These are phyloP conservation scores for Acorus gramineus DNA, from an alignment of 106 monocot genomes.

Conservation along the genomic window DNA sequence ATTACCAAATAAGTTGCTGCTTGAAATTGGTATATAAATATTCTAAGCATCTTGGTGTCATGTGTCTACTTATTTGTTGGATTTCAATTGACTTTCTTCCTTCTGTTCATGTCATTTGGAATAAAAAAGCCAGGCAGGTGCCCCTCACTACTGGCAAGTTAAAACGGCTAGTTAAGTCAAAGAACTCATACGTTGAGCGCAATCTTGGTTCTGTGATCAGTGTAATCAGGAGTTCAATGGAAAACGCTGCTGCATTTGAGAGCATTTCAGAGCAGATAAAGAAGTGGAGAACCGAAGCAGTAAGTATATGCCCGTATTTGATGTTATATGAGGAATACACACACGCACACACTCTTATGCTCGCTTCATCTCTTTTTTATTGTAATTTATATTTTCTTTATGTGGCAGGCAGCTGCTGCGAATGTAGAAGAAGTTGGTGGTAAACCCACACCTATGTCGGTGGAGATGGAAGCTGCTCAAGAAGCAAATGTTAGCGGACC, in stretches of 20 bases:
- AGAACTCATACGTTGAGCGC: conserved; percentile 62
- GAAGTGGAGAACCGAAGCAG: conserved; percentile 35
- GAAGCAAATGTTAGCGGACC: conserved; percentile 4
- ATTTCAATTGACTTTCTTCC: neutral
- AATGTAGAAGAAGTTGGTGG: neutral
- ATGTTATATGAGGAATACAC: neutral
- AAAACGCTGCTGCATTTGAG: conserved; percentile 57
- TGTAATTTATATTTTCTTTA: neutral
- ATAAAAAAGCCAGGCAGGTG: conserved; percentile 69
- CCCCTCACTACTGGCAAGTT: conserved; percentile 48
- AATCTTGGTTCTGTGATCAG: conserved; percentile 30
- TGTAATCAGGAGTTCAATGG: conserved; percentile 39
- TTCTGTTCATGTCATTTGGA: conserved; percentile 3
- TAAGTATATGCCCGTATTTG: conserved; percentile 11
- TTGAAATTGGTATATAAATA: conserved; percentile 64
- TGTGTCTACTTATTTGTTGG: neutral
- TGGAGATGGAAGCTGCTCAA: conserved; percentile 12
- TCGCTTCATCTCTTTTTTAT: neutral
- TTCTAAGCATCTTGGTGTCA: neutral
- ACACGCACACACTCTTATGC: neutral
- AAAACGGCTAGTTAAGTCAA: conserved; percentile 56
- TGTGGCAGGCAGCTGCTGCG: conserved; percentile 10
- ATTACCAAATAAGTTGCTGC: conserved; percentile 69
- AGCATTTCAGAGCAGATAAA: conserved; percentile 47
- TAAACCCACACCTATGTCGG: conserved; percentile 1